Conservation (phyloP, 148 eudicot genomes). For the Rheum nobile region DNA sequence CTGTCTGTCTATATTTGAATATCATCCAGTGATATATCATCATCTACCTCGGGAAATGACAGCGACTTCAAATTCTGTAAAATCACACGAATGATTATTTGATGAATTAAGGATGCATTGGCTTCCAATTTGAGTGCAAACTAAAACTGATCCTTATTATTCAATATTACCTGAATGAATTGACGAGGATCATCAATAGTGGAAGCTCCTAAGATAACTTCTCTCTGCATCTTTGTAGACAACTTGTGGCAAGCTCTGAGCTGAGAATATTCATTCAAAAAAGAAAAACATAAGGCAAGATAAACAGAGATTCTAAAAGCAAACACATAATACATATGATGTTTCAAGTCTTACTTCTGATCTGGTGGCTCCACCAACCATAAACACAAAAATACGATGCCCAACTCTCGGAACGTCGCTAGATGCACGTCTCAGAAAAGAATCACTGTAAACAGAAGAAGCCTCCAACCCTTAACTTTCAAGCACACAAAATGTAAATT, state of each 20-base stretch:
- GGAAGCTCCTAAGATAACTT: slow-evolving; percentile 78
- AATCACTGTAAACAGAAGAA: slow-evolving; percentile 48
- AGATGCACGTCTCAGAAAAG: slow-evolving; percentile 67
- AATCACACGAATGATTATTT: neutral
- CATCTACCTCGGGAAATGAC: slow-evolving; percentile 19
- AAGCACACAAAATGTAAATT: neutral
- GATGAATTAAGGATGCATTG: no score
- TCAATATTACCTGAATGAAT: slow-evolving; percentile 52
- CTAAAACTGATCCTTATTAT: no score
- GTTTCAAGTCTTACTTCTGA: slow-evolving; percentile 50
- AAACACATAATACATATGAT: neutral
- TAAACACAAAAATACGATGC: slow-evolving; percentile 75
- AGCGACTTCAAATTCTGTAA: slow-evolving; percentile 81
- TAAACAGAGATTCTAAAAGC: neutral
- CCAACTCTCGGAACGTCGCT: slow-evolving; percentile 85
- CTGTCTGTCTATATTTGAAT: slow-evolving; percentile 19
- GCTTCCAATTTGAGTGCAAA: no score
- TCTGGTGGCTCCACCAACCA: slow-evolving; percentile 90
- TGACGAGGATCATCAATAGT: slow-evolving; percentile 89
- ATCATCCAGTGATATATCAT: slow-evolving; percentile 74
- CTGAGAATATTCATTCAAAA: slow-evolving; percentile 27
- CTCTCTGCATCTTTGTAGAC: slow-evolving; percentile 69
- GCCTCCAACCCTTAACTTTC: no score
- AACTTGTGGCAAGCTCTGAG: slow-evolving; percentile 83
- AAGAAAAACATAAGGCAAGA: neutral